A percentile compares a stretch with the other conserved stretches of the same genome.
phyloP scores from a whole-genome alignment of 2,329 filamentous ascomycete species.

The Cephalotrichum gorgonifer region DNA sequence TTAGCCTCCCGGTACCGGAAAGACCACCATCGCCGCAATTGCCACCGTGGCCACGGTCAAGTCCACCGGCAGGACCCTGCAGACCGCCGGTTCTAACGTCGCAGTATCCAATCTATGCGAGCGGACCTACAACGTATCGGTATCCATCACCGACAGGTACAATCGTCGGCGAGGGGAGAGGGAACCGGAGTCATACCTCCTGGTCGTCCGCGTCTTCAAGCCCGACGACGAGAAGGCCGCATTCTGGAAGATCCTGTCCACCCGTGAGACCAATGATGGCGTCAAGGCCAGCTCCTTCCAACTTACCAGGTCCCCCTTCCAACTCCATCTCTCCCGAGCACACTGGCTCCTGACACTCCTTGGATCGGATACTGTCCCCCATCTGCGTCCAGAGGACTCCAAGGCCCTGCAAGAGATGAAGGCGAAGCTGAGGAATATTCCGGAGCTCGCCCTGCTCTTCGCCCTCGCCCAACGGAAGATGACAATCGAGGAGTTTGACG shows the following conservation, averaged over 20 bases:
- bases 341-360: not conserved
- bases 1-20: not conserved
- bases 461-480: not conserved
- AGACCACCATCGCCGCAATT: too few species aligned
- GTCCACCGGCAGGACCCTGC: too few species aligned
- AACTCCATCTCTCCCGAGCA: not conserved
- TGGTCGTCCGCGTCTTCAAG: constrained; percentile 6
- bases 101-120: too few species aligned
- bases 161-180: too few species aligned
- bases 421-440: not conserved
- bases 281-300: not conserved
- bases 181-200: too few species aligned
- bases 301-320: not conserved
- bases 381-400: not conserved
- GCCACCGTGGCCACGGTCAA: too few species aligned
- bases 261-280: not conserved
- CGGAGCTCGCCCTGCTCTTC: not conserved
- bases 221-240: constrained; percentile 1
- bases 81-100: too few species aligned
- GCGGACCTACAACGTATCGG: too few species aligned
- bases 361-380: not conserved
- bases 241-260: constrained; percentile 5
- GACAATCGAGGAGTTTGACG: not conserved
- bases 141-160: too few species aligned
- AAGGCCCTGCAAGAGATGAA: not conserved